These are phyloP conservation scores for Phoenix roebelenii DNA, from an alignment of 176 grass and related monocot genomes.

Conservation along the genomic window DNA sequence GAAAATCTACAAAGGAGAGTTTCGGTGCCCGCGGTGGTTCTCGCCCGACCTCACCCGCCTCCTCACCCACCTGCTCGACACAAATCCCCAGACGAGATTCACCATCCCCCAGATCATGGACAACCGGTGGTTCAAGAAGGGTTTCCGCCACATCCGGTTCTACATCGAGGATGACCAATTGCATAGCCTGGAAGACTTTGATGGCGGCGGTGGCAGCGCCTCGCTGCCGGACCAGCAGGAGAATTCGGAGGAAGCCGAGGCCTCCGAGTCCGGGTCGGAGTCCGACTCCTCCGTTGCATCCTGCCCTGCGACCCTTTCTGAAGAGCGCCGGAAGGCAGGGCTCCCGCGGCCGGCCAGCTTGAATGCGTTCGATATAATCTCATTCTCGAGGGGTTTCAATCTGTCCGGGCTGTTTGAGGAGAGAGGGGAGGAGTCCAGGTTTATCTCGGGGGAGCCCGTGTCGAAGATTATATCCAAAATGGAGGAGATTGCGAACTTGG, in stretches of 20 bases:
- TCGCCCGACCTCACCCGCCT: conserved; percentile 3
- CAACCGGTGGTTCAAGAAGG: conserved; percentile 10
- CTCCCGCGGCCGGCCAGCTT: conserved; percentile 2
- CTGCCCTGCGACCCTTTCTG: not conserved
- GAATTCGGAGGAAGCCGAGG: not conserved
- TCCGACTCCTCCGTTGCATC: conserved; percentile 6
- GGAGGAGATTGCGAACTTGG: conserved; percentile 9
- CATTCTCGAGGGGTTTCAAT: conserved; percentile 11
- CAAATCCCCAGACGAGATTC: conserved; percentile 2
- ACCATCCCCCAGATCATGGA: conserved; percentile 12
- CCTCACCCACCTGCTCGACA: conserved; percentile 7
- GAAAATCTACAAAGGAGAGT: conserved; percentile 14
- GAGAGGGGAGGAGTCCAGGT: conserved; percentile 6
- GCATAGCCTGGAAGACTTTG: not conserved
- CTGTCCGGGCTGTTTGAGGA: conserved; percentile 13
- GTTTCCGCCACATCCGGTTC: conserved; percentile 8
- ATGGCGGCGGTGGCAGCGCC: not conserved
- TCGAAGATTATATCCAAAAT: conserved; percentile 1
- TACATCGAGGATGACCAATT: not conserved
- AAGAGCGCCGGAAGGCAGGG: not conserved
- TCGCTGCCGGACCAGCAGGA: not conserved
- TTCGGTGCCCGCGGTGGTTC: conserved; percentile 11
- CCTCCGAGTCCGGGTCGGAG: conserved; percentile 1
- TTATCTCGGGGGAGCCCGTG: conserved; percentile 5
- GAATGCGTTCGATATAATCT: conserved; percentile 15